Evolutionary conservation across 2,329 filamentous ascomycete species (phyloP).

Genomic region (Amauroascus niger): DNA sequence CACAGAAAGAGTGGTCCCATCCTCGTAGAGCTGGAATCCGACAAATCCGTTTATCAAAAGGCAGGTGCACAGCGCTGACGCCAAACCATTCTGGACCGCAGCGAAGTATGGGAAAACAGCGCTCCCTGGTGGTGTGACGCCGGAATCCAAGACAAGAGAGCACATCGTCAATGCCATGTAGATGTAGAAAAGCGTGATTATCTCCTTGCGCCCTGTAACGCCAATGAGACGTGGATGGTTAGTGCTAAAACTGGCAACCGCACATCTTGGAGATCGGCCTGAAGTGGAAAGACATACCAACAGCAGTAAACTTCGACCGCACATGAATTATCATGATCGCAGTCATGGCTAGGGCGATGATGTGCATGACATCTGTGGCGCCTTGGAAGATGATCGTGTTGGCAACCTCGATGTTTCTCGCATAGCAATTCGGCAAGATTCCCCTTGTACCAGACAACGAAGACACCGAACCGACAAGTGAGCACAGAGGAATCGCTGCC

Average conservation of each 20-base stretch:
- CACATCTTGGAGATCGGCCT: not conserved
- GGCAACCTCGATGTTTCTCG: constrained; percentile 86
- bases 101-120: constrained; percentile 82
- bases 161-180: constrained; percentile 84
- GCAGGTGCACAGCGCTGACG: constrained; percentile 77
- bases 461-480: constrained; percentile 61
- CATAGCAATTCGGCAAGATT: constrained; percentile 85
- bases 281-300: constrained; percentile 53
- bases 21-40: constrained; percentile 95
- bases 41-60: constrained; percentile 96
- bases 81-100: constrained; percentile 72
- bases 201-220: constrained; percentile 53
- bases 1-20: constrained; percentile 83
- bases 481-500: constrained; percentile 77
- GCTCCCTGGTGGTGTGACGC: constrained; percentile 76
- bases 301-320: constrained; percentile 93
- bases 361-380: constrained; percentile 85
- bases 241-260: constrained; percentile 2
- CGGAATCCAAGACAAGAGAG: constrained; percentile 84
- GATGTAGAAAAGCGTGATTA: constrained; percentile 90
- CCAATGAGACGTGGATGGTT: not conserved
- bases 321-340: constrained; percentile 97
- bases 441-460: constrained; percentile 57
- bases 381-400: constrained; percentile 98
- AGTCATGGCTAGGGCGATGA: constrained; percentile 81